Conservation (phyloP, 2,329 filamentous ascomycete genomes). For the Alternaria consortialis region DNA sequence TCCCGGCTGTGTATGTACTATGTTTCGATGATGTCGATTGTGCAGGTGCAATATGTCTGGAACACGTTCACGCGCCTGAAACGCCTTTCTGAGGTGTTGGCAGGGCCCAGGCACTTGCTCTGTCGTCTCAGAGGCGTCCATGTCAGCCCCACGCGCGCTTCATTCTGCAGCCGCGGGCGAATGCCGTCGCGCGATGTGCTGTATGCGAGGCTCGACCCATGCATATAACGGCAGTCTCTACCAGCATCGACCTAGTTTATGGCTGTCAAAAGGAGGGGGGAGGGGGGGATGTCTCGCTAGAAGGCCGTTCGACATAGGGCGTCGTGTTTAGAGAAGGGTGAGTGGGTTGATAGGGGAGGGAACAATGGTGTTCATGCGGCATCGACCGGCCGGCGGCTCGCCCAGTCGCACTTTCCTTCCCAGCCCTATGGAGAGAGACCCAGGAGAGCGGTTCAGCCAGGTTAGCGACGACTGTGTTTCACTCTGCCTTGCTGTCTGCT, state of each 20-base stretch:
- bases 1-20: background rate
- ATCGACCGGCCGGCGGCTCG: slow-evolving; percentile 15
- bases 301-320: slow-evolving; percentile 6
- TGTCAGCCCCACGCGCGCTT: slow-evolving; percentile 16
- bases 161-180: slow-evolving; percentile 7
- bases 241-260: slow-evolving; percentile 7
- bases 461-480: slow-evolving; percentile 35
- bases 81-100: slow-evolving; percentile 5
- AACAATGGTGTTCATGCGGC: slow-evolving; percentile 19
- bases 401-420: slow-evolving; percentile 21
- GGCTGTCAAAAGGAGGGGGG: slow-evolving; percentile 1
- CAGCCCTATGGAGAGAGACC: slow-evolving; percentile 27
- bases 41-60: slow-evolving; percentile 16
- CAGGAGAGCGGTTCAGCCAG: slow-evolving; percentile 34
- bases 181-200: slow-evolving; percentile 13
- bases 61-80: slow-evolving; percentile 12
- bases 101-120: slow-evolving; percentile 11
- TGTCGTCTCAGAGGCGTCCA: slow-evolving; percentile 15
- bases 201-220: slow-evolving; percentile 9
- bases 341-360: slow-evolving; percentile 1
- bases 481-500: slow-evolving; percentile 23
- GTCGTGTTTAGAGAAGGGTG: slow-evolving; percentile 6
- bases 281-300: slow-evolving; percentile 1
- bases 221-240: slow-evolving; percentile 1
- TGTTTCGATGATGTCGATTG: slow-evolving; percentile 10